Evolutionary conservation across 495 filamentous ascomycete species (phyloP), one percentile per base, ranked within the genome.

Genomic region (Penicillium maclennaniae): DNA sequence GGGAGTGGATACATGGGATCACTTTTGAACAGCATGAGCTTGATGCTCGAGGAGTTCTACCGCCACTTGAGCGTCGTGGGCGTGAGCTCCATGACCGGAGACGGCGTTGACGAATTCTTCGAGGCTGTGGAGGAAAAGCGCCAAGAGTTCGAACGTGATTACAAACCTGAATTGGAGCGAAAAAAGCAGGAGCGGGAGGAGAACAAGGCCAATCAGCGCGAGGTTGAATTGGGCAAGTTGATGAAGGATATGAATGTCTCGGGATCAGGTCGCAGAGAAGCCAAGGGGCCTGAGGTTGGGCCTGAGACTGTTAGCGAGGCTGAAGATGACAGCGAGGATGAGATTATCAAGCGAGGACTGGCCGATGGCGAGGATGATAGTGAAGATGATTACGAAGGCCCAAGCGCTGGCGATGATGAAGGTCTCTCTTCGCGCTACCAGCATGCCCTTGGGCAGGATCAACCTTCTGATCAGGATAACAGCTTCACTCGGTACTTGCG

Each of bases 21-120:
- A 47, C 71, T 97, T 45, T 76, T 97, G 16, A 97, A 97, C 75
- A 93, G 88, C 65, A 99, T 99, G 93, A 93, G 88, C 63, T 70
- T 97, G 54, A 88, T 99, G 85, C 74, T 99, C 20, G 95, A 99
- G 58, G 93, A 99, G 68, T 99, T 99, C 66, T 99, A 99, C 66
- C 80, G 86, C 10, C 90, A 96, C 62, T 75, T 99, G 9, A 92
- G 83, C 66, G 83, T 99, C 16, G 91, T 97, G 1, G 91, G 87
- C 6, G 93, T 99, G 10, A 93, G 88, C 55, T 87, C 91, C 17
- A 91, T 96, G 84, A 92, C 91, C 0, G 93, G 93, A 9, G 83
- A 87, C 2, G 95, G 93, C 7, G 82, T 99, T 42, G 87, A 92
- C 36, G 88, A 92, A 36, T 99, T 99, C 71, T 96, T 99, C 66